Evolutionary conservation across 2,329 filamentous ascomycete species (phyloP), one percentile per base, ranked within the genome.

Genomic region (Boeremia exigua): DNA sequence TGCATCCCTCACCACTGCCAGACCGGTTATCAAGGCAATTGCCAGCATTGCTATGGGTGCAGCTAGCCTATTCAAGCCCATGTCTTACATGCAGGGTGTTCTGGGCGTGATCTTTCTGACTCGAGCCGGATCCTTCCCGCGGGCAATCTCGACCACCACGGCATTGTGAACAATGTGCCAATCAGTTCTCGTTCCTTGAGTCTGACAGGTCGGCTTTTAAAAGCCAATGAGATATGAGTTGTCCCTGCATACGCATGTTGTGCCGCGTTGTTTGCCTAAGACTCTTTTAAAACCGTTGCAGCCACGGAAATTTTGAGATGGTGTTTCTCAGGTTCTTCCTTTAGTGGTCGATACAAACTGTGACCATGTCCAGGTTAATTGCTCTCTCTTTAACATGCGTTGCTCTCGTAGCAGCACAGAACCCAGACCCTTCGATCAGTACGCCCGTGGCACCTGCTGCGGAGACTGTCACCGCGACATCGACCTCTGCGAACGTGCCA

Each of bases 391-490:
- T 65, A 19, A 48, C 61, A 34, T 62, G 42, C 48, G 59, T 56
- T 23, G 60, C 60, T 42, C 32, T 70, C 2, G 47, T 47, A 17
- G 43, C 29, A 6, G 67, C 66, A 43, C 66, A 67, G 47, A 56
- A 40, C 43, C 49, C 46, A 15, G 37, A n/a, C 19, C 59, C 61
- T 39, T 63, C 66, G n/a, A 43, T 58, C 27, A 56, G 59, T 30
- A 50, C 59, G 17, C 59, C 61, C 9, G 38, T 70, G 25, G 58
- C 63, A 25, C 68, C 70, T 33, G 70, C 69, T 34, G 67, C 66
- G 1, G 65, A 68, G 30, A 67, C 63, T 3, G 58, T 70, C 29
- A 52, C 61, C 45, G 30, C 53, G n/a, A 46, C 60, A 30, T 47
- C 45, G 5, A 68, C 61, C 11, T 52, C 58, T 11, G 69, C 69